Conservation (phyloP, 768 basidiomycete species). For the Boletus rubroflammeus region DNA sequence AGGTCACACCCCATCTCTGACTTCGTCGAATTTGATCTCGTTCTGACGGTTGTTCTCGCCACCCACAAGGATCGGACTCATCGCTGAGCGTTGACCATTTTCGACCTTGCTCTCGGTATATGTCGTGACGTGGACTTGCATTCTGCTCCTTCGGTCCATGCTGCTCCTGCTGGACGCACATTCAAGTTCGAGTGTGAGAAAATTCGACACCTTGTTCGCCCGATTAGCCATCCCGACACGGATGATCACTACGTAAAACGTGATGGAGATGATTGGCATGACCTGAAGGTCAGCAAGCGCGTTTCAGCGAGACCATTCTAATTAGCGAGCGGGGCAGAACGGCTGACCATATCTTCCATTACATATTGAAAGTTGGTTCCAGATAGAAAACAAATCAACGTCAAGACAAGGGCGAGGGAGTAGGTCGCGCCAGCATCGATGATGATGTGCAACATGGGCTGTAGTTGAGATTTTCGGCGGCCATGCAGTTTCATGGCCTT, state of each 20-base stretch:
- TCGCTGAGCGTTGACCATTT: neutral
- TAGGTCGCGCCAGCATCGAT: conserved; percentile 3
- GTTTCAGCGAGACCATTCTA: neutral
- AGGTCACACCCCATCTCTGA: neutral
- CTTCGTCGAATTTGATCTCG: neutral
- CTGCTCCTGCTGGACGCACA: neutral
- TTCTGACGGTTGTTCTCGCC: conserved; percentile 8
- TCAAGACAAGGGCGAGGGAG: neutral
- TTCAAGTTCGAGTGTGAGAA: neutral
- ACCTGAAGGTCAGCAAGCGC: neutral
- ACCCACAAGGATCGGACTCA: neutral
- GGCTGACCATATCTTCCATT: conserved; percentile 6
- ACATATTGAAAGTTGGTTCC: neutral
- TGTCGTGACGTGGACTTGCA: conserved; percentile 1
- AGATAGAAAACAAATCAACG: neutral
- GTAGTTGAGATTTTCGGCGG: neutral
- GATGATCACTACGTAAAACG: neutral
- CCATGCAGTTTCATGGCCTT: neutral
- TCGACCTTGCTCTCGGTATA: neutral
- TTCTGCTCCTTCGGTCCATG: neutral
- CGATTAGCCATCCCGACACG: conserved; percentile 2
- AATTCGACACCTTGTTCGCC: neutral
- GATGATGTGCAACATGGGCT: neutral
- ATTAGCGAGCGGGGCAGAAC: neutral
- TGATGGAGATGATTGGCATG: neutral